Evolutionary conservation across 306 rosid species (phyloP), one percentile per base, ranked within the genome.

Genomic region (Quercus dentata): DNA sequence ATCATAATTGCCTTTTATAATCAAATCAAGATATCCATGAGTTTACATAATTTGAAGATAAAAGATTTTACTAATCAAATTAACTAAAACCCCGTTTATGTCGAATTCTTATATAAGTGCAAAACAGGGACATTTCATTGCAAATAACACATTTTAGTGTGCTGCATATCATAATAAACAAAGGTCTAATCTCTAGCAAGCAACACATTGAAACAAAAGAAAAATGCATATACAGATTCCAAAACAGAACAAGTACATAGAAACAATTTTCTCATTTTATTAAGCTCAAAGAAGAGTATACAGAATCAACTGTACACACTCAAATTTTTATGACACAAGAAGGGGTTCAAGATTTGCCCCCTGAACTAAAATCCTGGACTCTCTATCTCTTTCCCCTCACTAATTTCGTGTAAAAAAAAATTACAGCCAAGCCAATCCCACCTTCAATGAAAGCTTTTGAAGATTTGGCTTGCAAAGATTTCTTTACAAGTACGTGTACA

Each of bases 361-460:
- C 77, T 76, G 79, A 85, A 81, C 67, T 85, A 76, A 57, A 85
- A 87, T 78, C 21, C 78, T 77, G 85, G 54, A 85, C 81, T 64
- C 20, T 17, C 23, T 3, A 44, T 62, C 9, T 46, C 56, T 84
- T 73, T 41, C 65, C 78, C 46, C 46, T 41, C 46, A 41, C 46
- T 79, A 70, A 18, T 62, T 80, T 74, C 83, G 85, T 90, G 91
- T 89, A 84, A 79, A 85, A 83, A 28, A 86, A 56, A 78, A 69
- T 75, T 75, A 80, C 78, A 80, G 69, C 74, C 80, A 82, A 76
- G 83, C 78, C 87, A 79, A 68, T 76, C 23, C 74, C 74, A 77
- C 73, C 94, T 87, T 91, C 97, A 85, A 86, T 74, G 80, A 91
- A 85, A 23, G 76, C 71, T 71, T 81, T 92, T 91, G 94, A 94